Evolutionary conservation across 2,329 filamentous ascomycete species (phyloP), one percentile per base, ranked within the genome.

Genomic region (Rhynchosporium graminicola): DNA sequence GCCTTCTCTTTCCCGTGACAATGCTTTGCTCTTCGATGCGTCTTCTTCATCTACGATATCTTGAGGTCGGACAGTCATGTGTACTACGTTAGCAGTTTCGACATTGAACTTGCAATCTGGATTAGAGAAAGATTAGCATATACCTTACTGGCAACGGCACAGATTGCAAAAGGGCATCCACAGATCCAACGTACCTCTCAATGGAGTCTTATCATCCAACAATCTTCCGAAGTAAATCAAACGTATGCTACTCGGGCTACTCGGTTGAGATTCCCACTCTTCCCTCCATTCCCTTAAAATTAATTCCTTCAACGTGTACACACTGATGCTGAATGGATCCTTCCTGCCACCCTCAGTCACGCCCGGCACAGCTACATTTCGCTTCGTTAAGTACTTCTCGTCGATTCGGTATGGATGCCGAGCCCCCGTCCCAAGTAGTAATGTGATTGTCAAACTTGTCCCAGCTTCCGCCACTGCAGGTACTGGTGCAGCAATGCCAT

Each of bases 231-330:
- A 95, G 66, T 92, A 90, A 72, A 98, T 97, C 71, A 98, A 78
- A 57, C 94, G 83, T 79, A 98, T 98, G 65, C 89, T 91, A 72
- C 88, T 94, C 10, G 94, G 93, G 73, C 91, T 95, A 31, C 89
- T 86, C 1, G 94, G 94, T 72, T 90, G 88, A 15, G 87, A 79
- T 72, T 97, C 93, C 94, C 94, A 97, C 74, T 97, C 91, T 70
- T 87, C 88, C 69, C 92, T 83, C 94, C 94, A 98, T 75, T 97
- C 93, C 71, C 91, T 84, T 79, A 95, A 84, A 74, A 98, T 97
- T 73, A 97, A 80, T 78, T 97, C 92, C 77, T 97, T 97, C 68
- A 98, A 79, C 3, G 91, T 96, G 75, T 97, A 97, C 57, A 97
- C 89, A 69, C 91, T 96, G 77, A 98, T 92, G 73, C 88, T 90